Evolutionary conservation across 2,329 filamentous ascomycete genomes (phyloP), one percentile per base, ranked within the genome.

Genomic region (Pseudogymnoascus sp.): DNA sequence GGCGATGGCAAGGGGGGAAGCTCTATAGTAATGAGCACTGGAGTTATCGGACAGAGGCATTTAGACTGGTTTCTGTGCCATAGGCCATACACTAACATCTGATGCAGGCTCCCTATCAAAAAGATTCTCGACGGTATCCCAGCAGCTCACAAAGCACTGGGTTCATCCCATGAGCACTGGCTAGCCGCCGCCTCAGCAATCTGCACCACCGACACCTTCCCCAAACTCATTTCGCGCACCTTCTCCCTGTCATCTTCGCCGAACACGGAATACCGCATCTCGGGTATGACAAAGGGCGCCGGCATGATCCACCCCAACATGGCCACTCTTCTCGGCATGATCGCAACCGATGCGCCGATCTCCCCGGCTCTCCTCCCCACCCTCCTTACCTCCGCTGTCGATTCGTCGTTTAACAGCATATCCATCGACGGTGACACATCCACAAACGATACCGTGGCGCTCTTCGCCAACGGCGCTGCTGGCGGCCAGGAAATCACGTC

Each of bases 291-390:
- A 72, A 99, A 99, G 79, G 95, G 95, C 63, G 95, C 95, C 4
- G 95, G 95, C 72, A 99, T 99, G 95, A 96, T 99, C 75, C 93
- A 97, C 73, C 95, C 95, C 59, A 97, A 99, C 80, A 96, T 99
- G 93, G 95, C 92, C 31, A 99, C 95, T 0, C 84, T 97, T 36
- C 86, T 99, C 37, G 92, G 91, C 62, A 89, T 97, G 65, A 84
- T 97, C 71, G 92, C 91, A 71, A 99, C 95, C 12, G 95, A 99
- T 70, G 93, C 89, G 0, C 89, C 92, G 31, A 84, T 97, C 71
- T 82, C 86, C 0, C 81, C 89, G 3, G 73, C 77, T 0, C 82
- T 88, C 8, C 84, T 97, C 64, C 84, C 87, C 59, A 76, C 81
- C 0, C 82, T 95, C 12, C 87, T 97, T 49, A 85, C 82, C 64